Base-by-base conservation (phyloP, 441 rosid genomes). In the Gossypium davidsonii region DNA sequence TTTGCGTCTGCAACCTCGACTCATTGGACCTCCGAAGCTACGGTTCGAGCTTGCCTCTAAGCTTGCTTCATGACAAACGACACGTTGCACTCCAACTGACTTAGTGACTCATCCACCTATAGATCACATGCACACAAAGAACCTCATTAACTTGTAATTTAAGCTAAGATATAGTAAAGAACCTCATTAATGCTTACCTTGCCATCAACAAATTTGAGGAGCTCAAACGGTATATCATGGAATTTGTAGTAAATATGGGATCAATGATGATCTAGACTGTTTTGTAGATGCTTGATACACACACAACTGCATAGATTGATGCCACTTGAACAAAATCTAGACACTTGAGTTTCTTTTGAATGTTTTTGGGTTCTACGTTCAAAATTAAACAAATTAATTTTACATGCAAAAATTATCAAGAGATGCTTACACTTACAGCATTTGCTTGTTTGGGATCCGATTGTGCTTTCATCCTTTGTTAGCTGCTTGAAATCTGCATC, bases 161-260 rank as follows among this genome's bases (percentile, higher is more conserved):
- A 48, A 48, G 15, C 17, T 48, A 48, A 48, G 4, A 14, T 48
- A 37, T 6, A 37, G 42, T 37, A 37, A 37, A 6, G 42, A 37
- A 37, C 9, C 42, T 37, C 9, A 37, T 34, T 34, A 52, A 49
- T 52, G 57, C 57, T 21, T 59, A 85, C 90, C 90, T 84, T 87
- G 37, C 82, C 83, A 78, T 89, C 91, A 56, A 85, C 67, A 82
- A 84, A 82, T 56, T 67, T 67, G 78, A 89, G 89, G 76, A 84
- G 78, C 75, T 82, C 79, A 73, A 78, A 79, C 8, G 86, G 85
- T 34, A 87, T 75, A 73, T 79, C 81, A 2, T 74, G 84, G 79
- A 83, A 85, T 26, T 76, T 82, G 21, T 80, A 80, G 77, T 78
- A 85, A 37, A 89, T 26, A 26, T 76, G 26, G 91, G 93, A 0